Percentiles rank a stretch among this genome's conserved stretches.
Conservation (phyloP, 208 protist genomes). For the Herpetomonas samuelpessoai region DNA sequence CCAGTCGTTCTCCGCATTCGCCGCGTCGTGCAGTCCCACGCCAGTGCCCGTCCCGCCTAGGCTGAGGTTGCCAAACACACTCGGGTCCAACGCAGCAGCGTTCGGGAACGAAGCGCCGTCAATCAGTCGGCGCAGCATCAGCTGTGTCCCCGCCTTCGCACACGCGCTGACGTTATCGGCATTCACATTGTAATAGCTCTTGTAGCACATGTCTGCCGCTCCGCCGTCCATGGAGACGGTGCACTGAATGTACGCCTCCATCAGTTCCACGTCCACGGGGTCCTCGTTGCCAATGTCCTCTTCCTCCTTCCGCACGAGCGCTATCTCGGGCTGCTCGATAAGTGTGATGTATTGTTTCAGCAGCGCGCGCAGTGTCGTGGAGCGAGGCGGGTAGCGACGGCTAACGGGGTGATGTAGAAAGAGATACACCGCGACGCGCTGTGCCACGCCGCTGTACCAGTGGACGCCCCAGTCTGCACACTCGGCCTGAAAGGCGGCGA, state of each 20-base stretch:
- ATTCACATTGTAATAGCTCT: conserved; percentile 60
- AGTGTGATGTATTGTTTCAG: conserved; percentile 63
- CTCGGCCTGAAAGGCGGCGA: conserved; percentile 66
- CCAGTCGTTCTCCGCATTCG: not conserved
- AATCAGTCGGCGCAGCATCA: not conserved
- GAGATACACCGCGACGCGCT: conserved; percentile 46
- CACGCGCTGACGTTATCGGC: conserved; percentile 4
- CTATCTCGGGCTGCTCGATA: conserved; percentile 40
- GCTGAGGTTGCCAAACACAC: not conserved
- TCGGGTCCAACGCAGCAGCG: not conserved
- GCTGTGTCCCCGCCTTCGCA: not conserved
- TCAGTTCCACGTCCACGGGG: conserved; percentile 41
- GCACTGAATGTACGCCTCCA: conserved; percentile 61
- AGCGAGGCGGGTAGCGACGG: conserved; percentile 46
- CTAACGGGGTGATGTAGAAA: conserved; percentile 60
- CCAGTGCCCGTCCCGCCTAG: too few species aligned
- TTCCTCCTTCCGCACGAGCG: conserved; percentile 1
- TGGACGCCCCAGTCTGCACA: conserved; percentile 38
- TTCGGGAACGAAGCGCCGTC: not conserved
- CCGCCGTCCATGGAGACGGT: conserved; percentile 15
- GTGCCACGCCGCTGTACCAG: conserved; percentile 48
- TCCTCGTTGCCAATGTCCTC: conserved; percentile 22
- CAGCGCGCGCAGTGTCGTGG: conserved; percentile 46
- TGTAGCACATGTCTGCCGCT: conserved; percentile 52
- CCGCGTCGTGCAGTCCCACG: not conserved